Conservation (phyloP, 208 protist species). For the Crithidia mellificae region DNA sequence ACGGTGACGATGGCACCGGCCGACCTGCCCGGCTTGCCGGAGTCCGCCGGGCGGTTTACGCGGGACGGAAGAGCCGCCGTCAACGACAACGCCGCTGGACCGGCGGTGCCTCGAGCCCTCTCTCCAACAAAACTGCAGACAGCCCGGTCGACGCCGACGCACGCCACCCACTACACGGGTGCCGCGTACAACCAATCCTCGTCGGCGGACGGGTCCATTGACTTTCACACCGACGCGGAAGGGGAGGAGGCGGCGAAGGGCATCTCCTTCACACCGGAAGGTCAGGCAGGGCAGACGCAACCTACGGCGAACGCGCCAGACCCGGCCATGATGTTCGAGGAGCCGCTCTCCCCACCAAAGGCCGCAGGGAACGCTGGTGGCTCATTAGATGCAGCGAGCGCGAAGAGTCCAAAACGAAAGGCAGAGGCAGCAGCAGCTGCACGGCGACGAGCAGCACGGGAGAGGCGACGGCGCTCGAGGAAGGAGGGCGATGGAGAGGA, state of each 20-base stretch:
- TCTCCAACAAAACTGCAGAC: not conserved
- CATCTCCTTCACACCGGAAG: not conserved
- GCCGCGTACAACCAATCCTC: not conserved
- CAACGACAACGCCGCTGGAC: too few species aligned
- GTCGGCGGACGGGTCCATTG: conserved; percentile 10
- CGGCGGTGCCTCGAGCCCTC: not conserved
- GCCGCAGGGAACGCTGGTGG: not conserved
- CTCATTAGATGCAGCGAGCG: too few species aligned
- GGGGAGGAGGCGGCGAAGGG: not conserved
- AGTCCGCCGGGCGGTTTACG: not conserved
- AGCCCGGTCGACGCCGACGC: not conserved
- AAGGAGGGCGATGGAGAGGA: not conserved
- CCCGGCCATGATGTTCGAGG: not conserved
- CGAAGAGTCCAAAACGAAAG: too few species aligned
- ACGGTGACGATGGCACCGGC: not conserved
- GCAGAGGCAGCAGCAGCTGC: too few species aligned
- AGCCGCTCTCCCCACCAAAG: not conserved
- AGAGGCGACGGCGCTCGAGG: not conserved
- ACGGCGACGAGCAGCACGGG: too few species aligned
- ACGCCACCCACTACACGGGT: too few species aligned
- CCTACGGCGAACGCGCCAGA: not conserved
- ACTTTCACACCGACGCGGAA: conserved; percentile 17
- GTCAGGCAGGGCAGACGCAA: not conserved
- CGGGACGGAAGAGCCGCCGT: not conserved
- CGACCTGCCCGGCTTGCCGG: not conserved